Evolutionary conservation across 306 rosid genomes (phyloP).

Genomic region (Rubus parviflorus): DNA sequence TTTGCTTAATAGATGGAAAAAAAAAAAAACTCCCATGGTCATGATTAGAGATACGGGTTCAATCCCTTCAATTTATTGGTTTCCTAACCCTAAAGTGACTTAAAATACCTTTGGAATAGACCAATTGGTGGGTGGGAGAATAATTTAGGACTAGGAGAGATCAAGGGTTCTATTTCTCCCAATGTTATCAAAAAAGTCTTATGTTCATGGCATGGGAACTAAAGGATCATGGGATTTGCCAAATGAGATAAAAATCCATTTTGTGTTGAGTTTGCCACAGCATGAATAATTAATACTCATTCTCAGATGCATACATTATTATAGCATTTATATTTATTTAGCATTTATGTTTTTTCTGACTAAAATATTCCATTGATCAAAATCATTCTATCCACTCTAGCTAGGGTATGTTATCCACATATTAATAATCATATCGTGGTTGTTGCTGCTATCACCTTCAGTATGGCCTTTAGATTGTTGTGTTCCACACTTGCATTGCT

Average conservation of each 20-base stretch:
- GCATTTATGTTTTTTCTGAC: neutral
- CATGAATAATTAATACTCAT: neutral
- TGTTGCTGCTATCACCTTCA: slow-evolving; percentile 12
- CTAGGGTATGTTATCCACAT: neutral
- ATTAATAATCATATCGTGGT: slow-evolving; percentile 12
- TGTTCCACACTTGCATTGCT: slow-evolving; percentile 11
- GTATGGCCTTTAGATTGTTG: slow-evolving; percentile 5
- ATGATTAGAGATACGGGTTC: neutral
- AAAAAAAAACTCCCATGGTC: neutral
- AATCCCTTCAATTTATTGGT: neutral
- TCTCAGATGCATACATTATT: neutral
- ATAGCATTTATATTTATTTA: neutral
- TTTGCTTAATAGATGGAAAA: neutral
- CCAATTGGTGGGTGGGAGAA: neutral
- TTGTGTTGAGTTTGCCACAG: neutral
- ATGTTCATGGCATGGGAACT: neutral
- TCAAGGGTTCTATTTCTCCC: neutral
- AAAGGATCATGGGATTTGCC: neutral
- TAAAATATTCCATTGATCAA: slow-evolving; percentile 13
- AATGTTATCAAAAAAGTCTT: neutral
- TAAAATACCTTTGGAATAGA: neutral
- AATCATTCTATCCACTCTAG: neutral
- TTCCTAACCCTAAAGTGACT: neutral
- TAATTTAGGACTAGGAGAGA: neutral
- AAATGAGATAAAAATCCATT: neutral